phyloP scores from a whole-genome alignment of 2,329 filamentous ascomycete genomes.

The Fusarium bactridioides region DNA sequence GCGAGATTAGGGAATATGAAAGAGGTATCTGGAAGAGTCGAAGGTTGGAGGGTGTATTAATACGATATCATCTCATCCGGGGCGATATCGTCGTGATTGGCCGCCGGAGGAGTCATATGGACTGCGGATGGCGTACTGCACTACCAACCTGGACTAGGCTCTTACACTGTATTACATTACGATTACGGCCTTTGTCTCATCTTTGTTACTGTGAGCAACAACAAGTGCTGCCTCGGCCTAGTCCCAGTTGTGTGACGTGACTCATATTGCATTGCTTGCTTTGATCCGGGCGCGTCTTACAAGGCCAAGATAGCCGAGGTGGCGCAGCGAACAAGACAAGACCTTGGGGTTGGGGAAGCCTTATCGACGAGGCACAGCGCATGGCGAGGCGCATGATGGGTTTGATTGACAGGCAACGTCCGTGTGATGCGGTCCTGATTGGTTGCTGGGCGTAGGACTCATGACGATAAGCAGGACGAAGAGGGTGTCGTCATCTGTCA shows the following conservation, averaged over 20 bases:
- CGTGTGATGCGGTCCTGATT: conserved; percentile 24
- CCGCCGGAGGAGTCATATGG: conserved; percentile 39
- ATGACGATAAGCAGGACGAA: conserved; percentile 24
- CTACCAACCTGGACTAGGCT: neutral
- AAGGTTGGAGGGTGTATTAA: conserved; percentile 28
- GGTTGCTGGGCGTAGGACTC: conserved; percentile 5
- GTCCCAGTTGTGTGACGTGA: conserved; percentile 22
- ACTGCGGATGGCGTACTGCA: conserved; percentile 33
- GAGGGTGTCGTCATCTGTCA: conserved; percentile 36
- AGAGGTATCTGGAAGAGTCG: conserved; percentile 35
- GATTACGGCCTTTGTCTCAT: conserved; percentile 5
- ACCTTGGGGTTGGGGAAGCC: neutral
- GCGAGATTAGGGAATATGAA: conserved; percentile 24
- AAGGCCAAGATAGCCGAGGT: conserved; percentile 17
- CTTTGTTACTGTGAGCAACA: neutral
- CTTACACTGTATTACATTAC: neutral
- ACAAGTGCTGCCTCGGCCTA: neutral
- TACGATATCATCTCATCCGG: conserved; percentile 37
- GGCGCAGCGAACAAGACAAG: conserved; percentile 19
- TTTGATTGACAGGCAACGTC: conserved; percentile 14
- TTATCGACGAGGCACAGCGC: conserved; percentile 30
- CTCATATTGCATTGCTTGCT: conserved; percentile 19
- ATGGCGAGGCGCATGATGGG: conserved; percentile 30
- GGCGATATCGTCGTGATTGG: conserved; percentile 34
- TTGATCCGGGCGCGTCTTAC: conserved; percentile 24